Percentiles rank a stretch among this genome's conserved stretches.
Conservation (phyloP, 2,329 filamentous ascomycete species). For the Fusarium sp. region DNA sequence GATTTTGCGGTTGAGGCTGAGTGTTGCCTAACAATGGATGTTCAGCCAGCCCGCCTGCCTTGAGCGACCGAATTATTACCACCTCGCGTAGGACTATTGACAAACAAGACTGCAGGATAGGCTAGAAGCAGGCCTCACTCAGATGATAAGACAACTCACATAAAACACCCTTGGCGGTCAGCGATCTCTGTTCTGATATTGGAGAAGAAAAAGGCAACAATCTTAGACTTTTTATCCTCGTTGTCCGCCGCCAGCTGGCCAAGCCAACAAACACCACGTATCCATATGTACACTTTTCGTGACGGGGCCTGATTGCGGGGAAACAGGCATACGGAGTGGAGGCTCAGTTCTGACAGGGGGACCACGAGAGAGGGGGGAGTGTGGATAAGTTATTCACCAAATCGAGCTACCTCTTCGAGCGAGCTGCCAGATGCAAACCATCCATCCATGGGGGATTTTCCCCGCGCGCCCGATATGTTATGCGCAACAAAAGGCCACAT, state of each 20-base stretch:
- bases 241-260: conserved; percentile 31
- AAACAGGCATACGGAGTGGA: conserved; percentile 37
- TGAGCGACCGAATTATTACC: conserved; percentile 12
- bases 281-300: conserved; percentile 11
- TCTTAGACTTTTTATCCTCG: conserved; percentile 15
- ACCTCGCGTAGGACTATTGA: conserved; percentile 23
- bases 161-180: conserved; percentile 5
- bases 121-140: conserved; percentile 26
- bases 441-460: conserved; percentile 23
- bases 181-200: not conserved
- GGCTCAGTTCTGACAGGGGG: conserved; percentile 29
- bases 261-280: conserved; percentile 36
- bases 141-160: conserved; percentile 19
- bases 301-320: conserved; percentile 40
- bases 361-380: conserved; percentile 27
- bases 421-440: conserved; percentile 34
- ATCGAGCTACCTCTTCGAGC: conserved; percentile 28
- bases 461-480: conserved; percentile 4
- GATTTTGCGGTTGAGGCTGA: conserved; percentile 17
- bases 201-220: conserved; percentile 2
- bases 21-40: conserved; percentile 20
- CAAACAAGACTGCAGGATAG: conserved; percentile 5
- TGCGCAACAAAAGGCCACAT: conserved; percentile 24
- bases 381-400: conserved; percentile 17
- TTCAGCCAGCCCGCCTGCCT: conserved; percentile 36